Evolutionary conservation across 495 filamentous ascomycete species (phyloP), one percentile per base, ranked within the genome.

Genomic region (Diplogelasinospora grovesii): DNA sequence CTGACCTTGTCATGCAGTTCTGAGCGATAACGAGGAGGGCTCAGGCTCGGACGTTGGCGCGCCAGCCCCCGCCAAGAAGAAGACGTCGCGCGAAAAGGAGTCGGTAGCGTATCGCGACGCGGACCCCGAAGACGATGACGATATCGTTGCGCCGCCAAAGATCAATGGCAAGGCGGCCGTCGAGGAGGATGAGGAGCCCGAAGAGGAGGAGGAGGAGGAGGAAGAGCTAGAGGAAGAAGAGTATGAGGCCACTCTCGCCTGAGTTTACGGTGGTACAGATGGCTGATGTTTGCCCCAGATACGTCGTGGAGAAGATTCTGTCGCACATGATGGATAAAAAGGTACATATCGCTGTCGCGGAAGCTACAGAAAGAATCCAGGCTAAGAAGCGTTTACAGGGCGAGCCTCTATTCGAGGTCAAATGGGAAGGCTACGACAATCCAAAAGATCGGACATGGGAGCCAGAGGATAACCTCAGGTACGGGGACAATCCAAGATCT

Each of bases 401-500:
- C 10, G 38, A 60, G 24, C 41, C 74, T 0, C 64, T 60, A 22
- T 77, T 70, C 42, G 62, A 71, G 22, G 70, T 80, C 19, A 81
- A 81, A 44, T 81, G 77, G 77, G 74, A 78, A 41, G 75, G 75
- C 1, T 80, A 74, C 40, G 74, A 79, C 14, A 72, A 73, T 31
- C 72, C 73, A 42, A 54, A 63, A 0, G 77, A 81, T 43, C 55
- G 65, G 54, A 81, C 76, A 0, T 80, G 76, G 76, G 77, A 81
- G 46, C 69, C 73, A 0, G 74, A 80, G 39, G 72, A 73, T 23
- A 77, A 79, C 39, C 59, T 79, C 41, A 60, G 41, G 75, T 77
- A 58, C 32, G 61, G n/a, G n/a, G n/a, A n/a, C n/a, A n/a, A 53
- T 10, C 20, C 25, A 42, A 9, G 3, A 5, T 0, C 22, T 10